Conservation (phyloP, 306 rosid species). For the Oemleria cerasiformis region DNA sequence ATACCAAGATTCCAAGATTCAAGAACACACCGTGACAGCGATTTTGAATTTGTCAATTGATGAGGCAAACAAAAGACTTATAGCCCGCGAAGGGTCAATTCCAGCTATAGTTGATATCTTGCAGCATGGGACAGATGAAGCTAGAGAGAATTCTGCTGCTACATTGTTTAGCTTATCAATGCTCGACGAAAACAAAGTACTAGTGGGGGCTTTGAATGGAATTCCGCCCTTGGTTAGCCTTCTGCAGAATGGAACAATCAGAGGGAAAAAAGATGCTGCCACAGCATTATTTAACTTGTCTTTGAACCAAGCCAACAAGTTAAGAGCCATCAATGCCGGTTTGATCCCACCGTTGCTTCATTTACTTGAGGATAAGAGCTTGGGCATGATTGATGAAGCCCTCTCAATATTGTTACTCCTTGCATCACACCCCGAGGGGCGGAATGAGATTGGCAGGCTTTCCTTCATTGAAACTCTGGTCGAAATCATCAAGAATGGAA, state of each 20-base stretch:
- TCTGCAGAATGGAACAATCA: slow-evolving; percentile 48
- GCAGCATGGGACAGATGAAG: slow-evolving; percentile 57
- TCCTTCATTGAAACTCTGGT: slow-evolving; percentile 75
- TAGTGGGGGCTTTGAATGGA: slow-evolving; percentile 57
- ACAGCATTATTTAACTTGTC: slow-evolving; percentile 81
- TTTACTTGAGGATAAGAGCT: slow-evolving; percentile 46
- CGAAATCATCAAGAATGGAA: slow-evolving; percentile 47
- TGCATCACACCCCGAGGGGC: slow-evolving; percentile 54
- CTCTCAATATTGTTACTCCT: slow-evolving; percentile 70
- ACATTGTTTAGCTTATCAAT: slow-evolving; percentile 85
- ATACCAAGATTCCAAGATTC: slow-evolving; percentile 65
- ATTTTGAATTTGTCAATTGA: slow-evolving; percentile 72
- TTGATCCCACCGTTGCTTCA: slow-evolving; percentile 53
- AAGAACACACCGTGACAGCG: slow-evolving; percentile 82
- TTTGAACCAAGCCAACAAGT: slow-evolving; percentile 57
- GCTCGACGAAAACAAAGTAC: slow-evolving; percentile 68
- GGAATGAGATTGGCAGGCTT: slow-evolving; percentile 58
- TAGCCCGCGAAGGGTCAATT: slow-evolving; percentile 71
- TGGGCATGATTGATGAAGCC: slow-evolving; percentile 85
- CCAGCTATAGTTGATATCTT: slow-evolving; percentile 72
- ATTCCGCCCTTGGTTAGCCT: slow-evolving; percentile 64
- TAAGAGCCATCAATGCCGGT: slow-evolving; percentile 65
- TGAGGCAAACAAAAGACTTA: slow-evolving; percentile 65
- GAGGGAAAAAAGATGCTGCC: slow-evolving; percentile 85
- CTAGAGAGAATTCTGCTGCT: slow-evolving; percentile 84